Conservation (phyloP, 163 green algal genomes). For the Prototheca stagnorum region DNA sequence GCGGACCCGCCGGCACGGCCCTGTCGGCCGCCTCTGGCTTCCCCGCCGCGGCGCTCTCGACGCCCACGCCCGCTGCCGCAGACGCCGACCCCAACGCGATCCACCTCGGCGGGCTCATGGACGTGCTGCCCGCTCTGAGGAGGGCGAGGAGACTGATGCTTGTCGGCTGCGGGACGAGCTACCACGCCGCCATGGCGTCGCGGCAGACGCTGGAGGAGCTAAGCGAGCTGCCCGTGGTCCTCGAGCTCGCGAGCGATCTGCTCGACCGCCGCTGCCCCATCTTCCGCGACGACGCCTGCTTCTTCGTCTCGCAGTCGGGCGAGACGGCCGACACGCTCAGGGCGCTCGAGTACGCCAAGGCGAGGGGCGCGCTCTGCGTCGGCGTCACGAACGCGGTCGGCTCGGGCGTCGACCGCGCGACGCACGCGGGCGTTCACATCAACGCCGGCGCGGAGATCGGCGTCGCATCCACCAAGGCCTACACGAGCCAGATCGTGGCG, state of each 20-base stretch:
- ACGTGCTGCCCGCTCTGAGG: constrained; percentile 40
- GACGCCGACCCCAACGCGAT: constrained; percentile 16
- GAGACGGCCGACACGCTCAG: constrained; percentile 60
- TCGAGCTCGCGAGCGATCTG: constrained; percentile 54
- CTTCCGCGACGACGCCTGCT: constrained; percentile 42
- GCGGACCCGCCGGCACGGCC: constrained; percentile 17
- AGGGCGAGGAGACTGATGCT: constrained; percentile 46
- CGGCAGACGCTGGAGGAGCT: constrained; percentile 36
- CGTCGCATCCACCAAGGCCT: constrained; percentile 56
- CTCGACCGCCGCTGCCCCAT: constrained; percentile 43
- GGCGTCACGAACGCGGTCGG: constrained; percentile 60
- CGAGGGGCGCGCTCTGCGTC: constrained; percentile 42
- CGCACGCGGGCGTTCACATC: constrained; percentile 53
- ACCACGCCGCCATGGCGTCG: constrained; percentile 38
- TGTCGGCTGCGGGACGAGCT: constrained; percentile 53
- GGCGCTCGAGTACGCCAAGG: constrained; percentile 41
- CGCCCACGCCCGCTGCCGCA: no score
- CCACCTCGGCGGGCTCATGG: constrained; percentile 68
- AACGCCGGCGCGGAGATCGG: constrained; percentile 61
- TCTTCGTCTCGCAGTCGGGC: constrained; percentile 44
- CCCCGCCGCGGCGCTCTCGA: constrained; percentile 4
- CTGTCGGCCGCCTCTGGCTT: constrained; percentile 27
- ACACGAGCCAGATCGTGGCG: constrained; percentile 57
- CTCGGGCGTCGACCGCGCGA: constrained; percentile 43
- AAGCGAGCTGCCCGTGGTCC: constrained; percentile 38